A percentile compares a stretch with the other conserved stretches of the same genome.
Evolutionary conservation across 2,329 filamentous ascomycete genomes (phyloP).

Genomic region (Xylaria polymorpha): DNA sequence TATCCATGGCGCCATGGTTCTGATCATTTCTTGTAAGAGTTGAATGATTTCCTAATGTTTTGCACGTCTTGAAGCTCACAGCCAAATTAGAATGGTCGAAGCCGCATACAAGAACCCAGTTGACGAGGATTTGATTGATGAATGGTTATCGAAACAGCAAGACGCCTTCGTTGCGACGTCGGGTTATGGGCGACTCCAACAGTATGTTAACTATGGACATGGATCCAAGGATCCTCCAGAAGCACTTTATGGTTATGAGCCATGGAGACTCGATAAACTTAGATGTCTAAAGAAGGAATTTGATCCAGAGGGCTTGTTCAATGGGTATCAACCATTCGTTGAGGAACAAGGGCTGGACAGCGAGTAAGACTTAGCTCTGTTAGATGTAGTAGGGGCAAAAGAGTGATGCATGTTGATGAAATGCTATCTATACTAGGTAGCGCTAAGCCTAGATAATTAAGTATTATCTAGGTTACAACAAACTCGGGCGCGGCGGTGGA

Average conservation of each 20-base stretch:
- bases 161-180: conserved; percentile 12
- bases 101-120: conserved; percentile 9
- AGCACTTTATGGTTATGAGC: conserved; percentile 54
- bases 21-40: conserved; percentile 13
- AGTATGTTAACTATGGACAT: conserved; percentile 55
- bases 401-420: no score
- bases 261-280: conserved; percentile 54
- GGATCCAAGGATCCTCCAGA: conserved; percentile 48
- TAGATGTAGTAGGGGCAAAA: no score
- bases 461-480: no score
- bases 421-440: no score
- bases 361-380: no score
- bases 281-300: conserved; percentile 52
- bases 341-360: conserved; percentile 1
- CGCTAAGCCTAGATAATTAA: no score
- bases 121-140: conserved; percentile 12
- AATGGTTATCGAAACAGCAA: conserved; percentile 14
- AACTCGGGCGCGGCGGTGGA: no score
- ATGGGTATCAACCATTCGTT: conserved; percentile 23
- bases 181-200: conserved; percentile 42
- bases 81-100: conserved; percentile 11
- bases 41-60: neutral
- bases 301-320: conserved; percentile 51
- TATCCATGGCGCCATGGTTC: conserved; percentile 21
- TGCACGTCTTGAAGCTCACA: neutral